These are phyloP conservation scores for Pelargonium cotyledonis DNA, from an alignment of 441 rosid species.

Conservation along the genomic window DNA sequence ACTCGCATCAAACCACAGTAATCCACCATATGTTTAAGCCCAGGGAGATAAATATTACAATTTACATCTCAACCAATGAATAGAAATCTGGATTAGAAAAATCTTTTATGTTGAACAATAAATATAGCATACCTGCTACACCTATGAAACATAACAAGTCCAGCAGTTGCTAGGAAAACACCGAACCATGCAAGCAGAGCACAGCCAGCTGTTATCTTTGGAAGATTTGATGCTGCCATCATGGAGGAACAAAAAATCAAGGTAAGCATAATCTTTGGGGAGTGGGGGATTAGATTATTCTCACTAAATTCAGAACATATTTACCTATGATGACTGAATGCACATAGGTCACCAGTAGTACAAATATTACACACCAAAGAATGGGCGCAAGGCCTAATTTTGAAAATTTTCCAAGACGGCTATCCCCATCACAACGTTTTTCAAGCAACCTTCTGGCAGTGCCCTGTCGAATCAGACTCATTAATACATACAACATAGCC, in stretches of 20 bases:
- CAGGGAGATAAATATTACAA: conserved; percentile 8
- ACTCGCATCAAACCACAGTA: too few species aligned
- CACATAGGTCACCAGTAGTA: conserved; percentile 53
- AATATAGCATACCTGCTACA: conserved; percentile 69
- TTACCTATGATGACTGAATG: conserved; percentile 70
- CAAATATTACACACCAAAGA: conserved; percentile 61
- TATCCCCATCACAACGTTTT: conserved; percentile 63
- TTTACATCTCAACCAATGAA: neutral
- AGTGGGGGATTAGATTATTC: conserved; percentile 13
- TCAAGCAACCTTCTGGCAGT: conserved; percentile 82
- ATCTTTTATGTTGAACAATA: neutral
- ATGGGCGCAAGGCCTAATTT: conserved; percentile 82
- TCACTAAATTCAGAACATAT: conserved; percentile 17
- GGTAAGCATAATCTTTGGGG: conserved; percentile 14
- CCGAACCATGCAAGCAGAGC: conserved; percentile 90
- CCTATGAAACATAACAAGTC: conserved; percentile 71
- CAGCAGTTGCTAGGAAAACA: conserved; percentile 60
- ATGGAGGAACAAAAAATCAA: conserved; percentile 7
- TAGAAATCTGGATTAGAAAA: conserved; percentile 1
- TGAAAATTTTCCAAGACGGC: conserved; percentile 58
- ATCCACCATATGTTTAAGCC: too few species aligned
- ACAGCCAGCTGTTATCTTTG: conserved; percentile 65
- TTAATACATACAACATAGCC: neutral
- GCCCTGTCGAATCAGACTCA: conserved; percentile 45
- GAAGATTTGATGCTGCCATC: conserved; percentile 65